Evolutionary conservation across 106 monocot species (phyloP).

Genomic region (Platanthera guangdongensis): DNA sequence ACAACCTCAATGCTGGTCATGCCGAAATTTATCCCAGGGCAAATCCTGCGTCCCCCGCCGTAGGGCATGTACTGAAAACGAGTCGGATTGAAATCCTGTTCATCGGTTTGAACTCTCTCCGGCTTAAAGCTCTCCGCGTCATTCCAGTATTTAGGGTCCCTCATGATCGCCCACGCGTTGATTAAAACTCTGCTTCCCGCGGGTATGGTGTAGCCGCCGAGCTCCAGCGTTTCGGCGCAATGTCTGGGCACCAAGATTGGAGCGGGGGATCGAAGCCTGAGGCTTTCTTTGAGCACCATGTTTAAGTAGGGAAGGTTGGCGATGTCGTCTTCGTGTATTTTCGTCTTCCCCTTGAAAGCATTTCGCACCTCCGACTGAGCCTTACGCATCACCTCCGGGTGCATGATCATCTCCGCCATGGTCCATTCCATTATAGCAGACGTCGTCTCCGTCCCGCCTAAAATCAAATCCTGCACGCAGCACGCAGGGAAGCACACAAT

Average conservation of each 20-base stretch:
- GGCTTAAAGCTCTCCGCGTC: slow-evolving; percentile 3
- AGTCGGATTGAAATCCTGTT: neutral
- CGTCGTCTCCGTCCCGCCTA: slow-evolving; percentile 9
- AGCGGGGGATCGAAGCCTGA: neutral
- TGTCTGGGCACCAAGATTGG: slow-evolving; percentile 4
- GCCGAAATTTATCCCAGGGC: too few relatives aligned
- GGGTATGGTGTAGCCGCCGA: slow-evolving; percentile 1
- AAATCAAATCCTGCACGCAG: slow-evolving; percentile 8
- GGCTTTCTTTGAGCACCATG: slow-evolving; percentile 15
- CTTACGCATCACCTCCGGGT: neutral
- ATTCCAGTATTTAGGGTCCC: neutral
- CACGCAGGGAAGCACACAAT: too few relatives aligned
- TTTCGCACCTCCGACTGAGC: slow-evolving; percentile 4
- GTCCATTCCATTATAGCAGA: neutral
- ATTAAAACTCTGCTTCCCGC: slow-evolving; percentile 5
- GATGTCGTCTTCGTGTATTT: slow-evolving; percentile 8
- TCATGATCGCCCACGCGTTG: neutral
- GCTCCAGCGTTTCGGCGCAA: neutral
- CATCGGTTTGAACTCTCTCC: neutral
- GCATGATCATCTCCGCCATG: neutral
- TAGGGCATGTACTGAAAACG: neutral
- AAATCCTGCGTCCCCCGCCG: neutral
- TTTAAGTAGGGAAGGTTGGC: slow-evolving; percentile 8
- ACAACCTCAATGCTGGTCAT: too few relatives aligned
- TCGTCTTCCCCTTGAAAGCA: neutral